Evolutionary conservation across 352 stramenopile genomes (phyloP), one percentile per base, ranked within the genome.

Genomic region (Detonula confervacea): DNA sequence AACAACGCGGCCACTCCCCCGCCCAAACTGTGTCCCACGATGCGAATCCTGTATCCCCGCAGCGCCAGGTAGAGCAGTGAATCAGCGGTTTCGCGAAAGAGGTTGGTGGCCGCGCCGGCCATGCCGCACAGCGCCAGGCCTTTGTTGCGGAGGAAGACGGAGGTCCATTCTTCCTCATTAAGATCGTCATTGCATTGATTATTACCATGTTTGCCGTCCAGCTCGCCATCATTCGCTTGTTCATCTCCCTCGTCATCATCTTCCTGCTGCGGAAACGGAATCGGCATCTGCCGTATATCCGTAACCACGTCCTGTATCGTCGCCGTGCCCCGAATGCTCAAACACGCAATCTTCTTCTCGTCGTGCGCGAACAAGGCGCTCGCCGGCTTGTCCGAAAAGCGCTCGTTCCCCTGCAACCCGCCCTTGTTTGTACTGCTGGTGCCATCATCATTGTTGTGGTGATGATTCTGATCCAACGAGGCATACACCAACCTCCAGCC

Each of bases 231-330:
- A n/a, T n/a, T n/a, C n/a, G n/a, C n/a, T n/a, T n/a, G n/a, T 39
- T 55, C 27, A 11, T 47, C 46, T 1, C 68, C 52, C 4, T 67
- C 56, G 54, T 80, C 54, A 12, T 86, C 62, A 1, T 74, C 60
- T 22, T 71, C 63, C 52, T 73, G 51, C 12, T 90, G 78, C 25
- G 90, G 89, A 78, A 95, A 95, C 11, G 87, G 86, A 9, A 93
- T 83, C 3, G 91, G 90, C 44, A 85, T 78, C 61, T 89, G 88
- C n/a, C 90, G 83, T 73, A 96, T 94, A 83, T 96, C 93, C 8
- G 91, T 95, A 7, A 96, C 86, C 25, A 96, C 87, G 84, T 96
- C 93, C 55, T 95, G 84, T 44, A 96, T 93, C 20, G 86, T 94
- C 35, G 91, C 84, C 16, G 93, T 96, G 8, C 93, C 93, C 54